phyloP scores from a whole-genome alignment of 2,329 filamentous ascomycete genomes.

The Alternaria metachromatica region DNA sequence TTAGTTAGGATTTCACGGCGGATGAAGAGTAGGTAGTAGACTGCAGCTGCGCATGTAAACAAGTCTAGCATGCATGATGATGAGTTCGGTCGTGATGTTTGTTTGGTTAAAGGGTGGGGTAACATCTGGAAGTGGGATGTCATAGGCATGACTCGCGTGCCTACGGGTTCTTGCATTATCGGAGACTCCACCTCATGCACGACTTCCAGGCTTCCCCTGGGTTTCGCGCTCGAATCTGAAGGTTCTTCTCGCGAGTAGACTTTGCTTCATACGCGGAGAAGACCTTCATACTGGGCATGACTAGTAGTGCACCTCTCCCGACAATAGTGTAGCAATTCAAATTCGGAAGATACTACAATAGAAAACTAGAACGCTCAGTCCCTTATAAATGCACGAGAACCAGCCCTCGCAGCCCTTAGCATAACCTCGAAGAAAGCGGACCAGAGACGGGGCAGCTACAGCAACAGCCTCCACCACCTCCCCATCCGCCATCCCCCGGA shows the following conservation, averaged over 20 bases:
- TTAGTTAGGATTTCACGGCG: background rate
- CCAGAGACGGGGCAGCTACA: background rate
- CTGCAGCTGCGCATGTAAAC: background rate
- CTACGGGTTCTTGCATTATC: background rate
- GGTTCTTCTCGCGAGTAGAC: background rate
- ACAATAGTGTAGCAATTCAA: background rate
- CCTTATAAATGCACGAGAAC: background rate
- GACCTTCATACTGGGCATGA: background rate
- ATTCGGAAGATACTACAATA: background rate
- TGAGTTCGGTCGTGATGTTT: slow-evolving; percentile 16
- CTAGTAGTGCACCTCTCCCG: background rate
- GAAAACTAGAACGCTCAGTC: background rate
- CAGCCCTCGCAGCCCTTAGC: background rate
- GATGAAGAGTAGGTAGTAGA: background rate
- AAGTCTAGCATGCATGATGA: slow-evolving; percentile 8
- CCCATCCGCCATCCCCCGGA: background rate
- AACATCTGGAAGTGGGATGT: slow-evolving; percentile 39
- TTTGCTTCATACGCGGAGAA: background rate
- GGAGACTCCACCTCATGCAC: background rate
- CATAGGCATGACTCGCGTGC: slow-evolving; percentile 33
- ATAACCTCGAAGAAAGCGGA: background rate
- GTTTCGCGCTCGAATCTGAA: background rate
- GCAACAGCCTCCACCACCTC: background rate
- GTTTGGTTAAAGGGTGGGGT: slow-evolving; percentile 41
- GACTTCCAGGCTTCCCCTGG: slow-evolving; percentile 8